phyloP scores from a whole-genome alignment of 2,329 filamentous ascomycete species.

The Xylaria sp. region DNA sequence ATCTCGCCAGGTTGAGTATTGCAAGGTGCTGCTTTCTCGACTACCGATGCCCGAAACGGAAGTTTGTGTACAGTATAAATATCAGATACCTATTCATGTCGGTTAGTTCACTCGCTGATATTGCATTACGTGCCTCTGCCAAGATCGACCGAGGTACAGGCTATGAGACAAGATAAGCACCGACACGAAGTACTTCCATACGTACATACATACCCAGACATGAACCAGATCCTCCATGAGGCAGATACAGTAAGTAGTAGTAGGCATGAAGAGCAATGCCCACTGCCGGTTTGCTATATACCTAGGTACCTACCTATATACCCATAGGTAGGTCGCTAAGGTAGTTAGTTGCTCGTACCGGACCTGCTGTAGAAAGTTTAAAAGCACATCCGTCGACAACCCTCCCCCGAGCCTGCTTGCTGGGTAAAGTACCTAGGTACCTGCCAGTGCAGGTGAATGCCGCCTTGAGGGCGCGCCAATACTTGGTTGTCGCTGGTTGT shows the following conservation, averaged over 20 bases:
- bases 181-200: too few relatives aligned
- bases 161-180: conserved; percentile 12
- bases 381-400: neutral
- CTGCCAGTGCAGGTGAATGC: neutral
- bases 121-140: conserved; percentile 9
- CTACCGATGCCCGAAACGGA: neutral
- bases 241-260: neutral
- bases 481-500: neutral
- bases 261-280: too few relatives aligned
- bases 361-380: neutral
- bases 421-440: too few relatives aligned
- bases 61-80: conserved; percentile 11
- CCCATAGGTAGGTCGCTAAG: too few relatives aligned
- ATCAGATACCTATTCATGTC: conserved; percentile 16
- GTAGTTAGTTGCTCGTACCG: too few relatives aligned
- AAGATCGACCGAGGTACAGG: conserved; percentile 12
- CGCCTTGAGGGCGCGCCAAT: neutral
- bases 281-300: too few relatives aligned
- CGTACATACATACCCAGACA: too few relatives aligned
- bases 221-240: neutral
- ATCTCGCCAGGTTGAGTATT: neutral
- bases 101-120: neutral
- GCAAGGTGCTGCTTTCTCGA: neutral
- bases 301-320: too few relatives aligned
- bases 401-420: neutral